Conservation (phyloP, 2,329 filamentous ascomycete genomes). For the Penicillium sp. region DNA sequence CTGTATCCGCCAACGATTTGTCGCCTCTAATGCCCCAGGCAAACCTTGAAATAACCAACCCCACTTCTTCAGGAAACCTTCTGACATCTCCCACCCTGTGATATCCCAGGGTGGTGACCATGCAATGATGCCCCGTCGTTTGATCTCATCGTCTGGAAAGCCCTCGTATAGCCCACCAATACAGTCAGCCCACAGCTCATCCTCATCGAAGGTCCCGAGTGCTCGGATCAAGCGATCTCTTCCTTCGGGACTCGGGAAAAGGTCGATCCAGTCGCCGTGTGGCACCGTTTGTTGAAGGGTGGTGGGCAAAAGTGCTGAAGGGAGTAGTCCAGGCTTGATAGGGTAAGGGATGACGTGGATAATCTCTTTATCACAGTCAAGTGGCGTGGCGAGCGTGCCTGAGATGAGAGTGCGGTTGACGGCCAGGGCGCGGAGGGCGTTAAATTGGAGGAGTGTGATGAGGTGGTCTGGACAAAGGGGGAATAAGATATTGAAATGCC, state of each 20-base stretch:
- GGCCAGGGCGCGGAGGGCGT: constrained; percentile 40
- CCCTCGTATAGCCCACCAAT: constrained; percentile 48
- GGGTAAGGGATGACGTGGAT: constrained; percentile 33
- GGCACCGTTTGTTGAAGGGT: constrained; percentile 39
- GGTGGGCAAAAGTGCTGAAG: constrained; percentile 40
- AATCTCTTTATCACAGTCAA: constrained; percentile 34
- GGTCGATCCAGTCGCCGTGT: constrained; percentile 46
- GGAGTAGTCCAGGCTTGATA: constrained; percentile 28
- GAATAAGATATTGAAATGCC: constrained; percentile 30
- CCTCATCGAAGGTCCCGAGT: constrained; percentile 42
- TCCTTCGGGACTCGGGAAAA: constrained; percentile 40
- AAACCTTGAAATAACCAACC: constrained; percentile 15
- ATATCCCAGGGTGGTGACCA: constrained; percentile 47
- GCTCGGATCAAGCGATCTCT: constrained; percentile 44
- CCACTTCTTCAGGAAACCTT: constrained; percentile 40
- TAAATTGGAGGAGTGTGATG: constrained; percentile 46
- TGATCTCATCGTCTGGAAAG: constrained; percentile 45
- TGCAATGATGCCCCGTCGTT: constrained; percentile 42
- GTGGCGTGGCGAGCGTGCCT: constrained; percentile 31
- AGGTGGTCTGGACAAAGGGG: constrained; percentile 45
- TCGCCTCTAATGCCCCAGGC: constrained; percentile 13
- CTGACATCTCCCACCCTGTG: constrained; percentile 43
- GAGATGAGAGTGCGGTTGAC: constrained; percentile 40
- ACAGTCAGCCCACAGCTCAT: constrained; percentile 46
- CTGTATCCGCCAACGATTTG: constrained; percentile 18